Percentiles rank a stretch among this genome's conserved stretches.
Conservation (phyloP, 805 yeast species). For the Yamadazyma olivae region DNA sequence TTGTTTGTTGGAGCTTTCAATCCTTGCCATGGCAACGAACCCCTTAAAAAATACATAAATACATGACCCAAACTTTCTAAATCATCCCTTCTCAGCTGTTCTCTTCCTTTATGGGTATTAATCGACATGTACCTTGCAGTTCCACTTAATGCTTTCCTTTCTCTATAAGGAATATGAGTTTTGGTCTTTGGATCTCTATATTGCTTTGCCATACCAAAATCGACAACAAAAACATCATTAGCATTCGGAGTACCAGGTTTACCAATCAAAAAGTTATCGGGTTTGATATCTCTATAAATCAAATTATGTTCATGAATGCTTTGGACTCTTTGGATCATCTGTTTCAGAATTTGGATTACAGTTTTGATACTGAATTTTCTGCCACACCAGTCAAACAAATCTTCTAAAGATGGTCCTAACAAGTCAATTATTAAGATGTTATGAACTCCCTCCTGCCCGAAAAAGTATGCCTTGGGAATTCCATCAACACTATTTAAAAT, state of each 20-base stretch:
- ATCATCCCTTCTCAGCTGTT: constrained; percentile 81
- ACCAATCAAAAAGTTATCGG: constrained; percentile 78
- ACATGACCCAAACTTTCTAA: constrained; percentile 81
- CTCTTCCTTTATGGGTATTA: constrained; percentile 83
- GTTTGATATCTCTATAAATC: constrained; percentile 79
- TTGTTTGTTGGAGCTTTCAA: constrained; percentile 83
- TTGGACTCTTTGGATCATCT: constrained; percentile 72
- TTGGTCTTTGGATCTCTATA: constrained; percentile 77
- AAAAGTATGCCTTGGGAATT: constrained; percentile 80
- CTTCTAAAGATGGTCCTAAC: constrained; percentile 79
- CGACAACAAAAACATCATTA: constrained; percentile 70
- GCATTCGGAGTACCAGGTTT: constrained; percentile 57
- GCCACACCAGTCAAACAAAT: constrained; percentile 86
- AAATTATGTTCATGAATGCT: constrained; percentile 74
- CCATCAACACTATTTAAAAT: constrained; percentile 67
- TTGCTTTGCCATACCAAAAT: constrained; percentile 86
- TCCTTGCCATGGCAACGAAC: constrained; percentile 90
- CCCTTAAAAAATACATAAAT: constrained; percentile 72
- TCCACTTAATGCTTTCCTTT: constrained; percentile 75
- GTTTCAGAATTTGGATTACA: constrained; percentile 70
- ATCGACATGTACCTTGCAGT: constrained; percentile 88
- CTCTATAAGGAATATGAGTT: constrained; percentile 80
- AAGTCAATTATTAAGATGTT: constrained; percentile 74
- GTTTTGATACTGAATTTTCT: constrained; percentile 69
- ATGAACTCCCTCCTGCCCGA: constrained; percentile 83